Conservation (phyloP, 768 basidiomycete species). For the Lentinula sp. region DNA sequence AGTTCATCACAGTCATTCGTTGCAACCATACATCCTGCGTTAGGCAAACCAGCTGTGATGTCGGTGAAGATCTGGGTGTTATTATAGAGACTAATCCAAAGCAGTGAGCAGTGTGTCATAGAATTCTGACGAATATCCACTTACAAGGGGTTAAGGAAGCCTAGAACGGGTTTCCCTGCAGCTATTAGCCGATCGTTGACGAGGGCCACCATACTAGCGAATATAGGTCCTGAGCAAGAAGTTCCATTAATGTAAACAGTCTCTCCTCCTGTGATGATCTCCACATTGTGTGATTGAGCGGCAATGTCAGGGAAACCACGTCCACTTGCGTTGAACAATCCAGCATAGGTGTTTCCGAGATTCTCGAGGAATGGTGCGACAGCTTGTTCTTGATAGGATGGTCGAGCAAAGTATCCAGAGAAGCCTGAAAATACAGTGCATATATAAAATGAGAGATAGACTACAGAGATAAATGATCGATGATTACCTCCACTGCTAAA, state of each 20-base stretch:
- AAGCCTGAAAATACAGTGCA: conserved; percentile 5
- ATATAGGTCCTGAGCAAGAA: conserved; percentile 35
- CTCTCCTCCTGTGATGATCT: conserved; percentile 3
- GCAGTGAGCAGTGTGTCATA: neutral
- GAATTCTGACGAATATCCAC: neutral
- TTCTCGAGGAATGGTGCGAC: conserved; percentile 25
- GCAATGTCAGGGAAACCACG: conserved; percentile 10
- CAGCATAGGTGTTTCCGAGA: conserved; percentile 26
- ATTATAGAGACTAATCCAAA: neutral
- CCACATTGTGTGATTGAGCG: conserved; percentile 9
- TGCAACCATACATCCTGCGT: neutral
- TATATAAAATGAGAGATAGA: neutral
- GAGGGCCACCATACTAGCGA: conserved; percentile 38
- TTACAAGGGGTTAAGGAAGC: conserved; percentile 38
- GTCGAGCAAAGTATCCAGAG: conserved; percentile 18
- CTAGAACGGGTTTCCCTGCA: conserved; percentile 25
- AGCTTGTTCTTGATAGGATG: conserved; percentile 29
- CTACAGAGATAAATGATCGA: neutral
- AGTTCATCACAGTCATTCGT: neutral
- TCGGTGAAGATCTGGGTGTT: conserved; percentile 7
- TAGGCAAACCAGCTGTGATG: conserved; percentile 5
- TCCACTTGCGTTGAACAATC: conserved; percentile 34
- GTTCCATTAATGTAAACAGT: conserved; percentile 28
- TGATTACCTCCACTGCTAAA: conserved; percentile 6
- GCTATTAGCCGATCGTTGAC: conserved; percentile 35